These are phyloP conservation scores for Hyaloscypha finlandica DNA, from an alignment of 495 filamentous ascomycete genomes.

Conservation along the genomic window DNA sequence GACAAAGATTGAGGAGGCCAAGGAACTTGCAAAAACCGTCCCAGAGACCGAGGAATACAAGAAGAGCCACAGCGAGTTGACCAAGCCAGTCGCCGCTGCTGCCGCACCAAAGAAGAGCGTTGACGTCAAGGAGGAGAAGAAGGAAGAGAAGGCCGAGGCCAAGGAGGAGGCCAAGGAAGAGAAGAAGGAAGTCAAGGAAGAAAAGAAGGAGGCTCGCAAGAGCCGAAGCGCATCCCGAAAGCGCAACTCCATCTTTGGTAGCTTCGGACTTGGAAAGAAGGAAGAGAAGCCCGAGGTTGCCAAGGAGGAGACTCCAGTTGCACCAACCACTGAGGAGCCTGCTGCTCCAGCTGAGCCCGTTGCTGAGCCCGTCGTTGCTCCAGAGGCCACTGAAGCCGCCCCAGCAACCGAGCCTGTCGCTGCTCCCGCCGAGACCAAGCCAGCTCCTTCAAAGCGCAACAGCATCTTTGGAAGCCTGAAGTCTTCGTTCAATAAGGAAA, in stretches of 20 bases:
- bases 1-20: slow-evolving; percentile 74
- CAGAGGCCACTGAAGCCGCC: slow-evolving; percentile 31
- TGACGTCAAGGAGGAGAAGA: slow-evolving; percentile 43
- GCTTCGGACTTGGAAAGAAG: slow-evolving; percentile 77
- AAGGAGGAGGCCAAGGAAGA: slow-evolving; percentile 46
- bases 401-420: slow-evolving; percentile 37
- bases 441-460: slow-evolving; percentile 35
- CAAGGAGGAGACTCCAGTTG: slow-evolving; percentile 41
- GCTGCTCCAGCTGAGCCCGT: slow-evolving; percentile 38
- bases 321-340: slow-evolving; percentile 41
- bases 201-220: slow-evolving; percentile 49
- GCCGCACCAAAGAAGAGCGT: slow-evolving; percentile 50
- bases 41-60: slow-evolving; percentile 77
- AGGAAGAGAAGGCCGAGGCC: slow-evolving; percentile 42
- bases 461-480: slow-evolving; percentile 50
- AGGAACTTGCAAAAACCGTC: slow-evolving; percentile 68
- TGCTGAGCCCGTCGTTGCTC: slow-evolving; percentile 24
- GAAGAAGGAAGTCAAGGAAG: slow-evolving; percentile 40
- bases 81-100: slow-evolving; percentile 53
- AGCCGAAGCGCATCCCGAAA: slow-evolving; percentile 82
- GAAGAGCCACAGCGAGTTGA: slow-evolving; percentile 69
- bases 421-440: slow-evolving; percentile 21
- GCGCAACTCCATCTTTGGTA: slow-evolving; percentile 80
- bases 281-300: slow-evolving; percentile 55
- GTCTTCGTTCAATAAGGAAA: slow-evolving; percentile 49